These are phyloP conservation scores for Fusarium mundagurra DNA, from an alignment of 2,329 filamentous ascomycete species.

Conservation along the genomic window DNA sequence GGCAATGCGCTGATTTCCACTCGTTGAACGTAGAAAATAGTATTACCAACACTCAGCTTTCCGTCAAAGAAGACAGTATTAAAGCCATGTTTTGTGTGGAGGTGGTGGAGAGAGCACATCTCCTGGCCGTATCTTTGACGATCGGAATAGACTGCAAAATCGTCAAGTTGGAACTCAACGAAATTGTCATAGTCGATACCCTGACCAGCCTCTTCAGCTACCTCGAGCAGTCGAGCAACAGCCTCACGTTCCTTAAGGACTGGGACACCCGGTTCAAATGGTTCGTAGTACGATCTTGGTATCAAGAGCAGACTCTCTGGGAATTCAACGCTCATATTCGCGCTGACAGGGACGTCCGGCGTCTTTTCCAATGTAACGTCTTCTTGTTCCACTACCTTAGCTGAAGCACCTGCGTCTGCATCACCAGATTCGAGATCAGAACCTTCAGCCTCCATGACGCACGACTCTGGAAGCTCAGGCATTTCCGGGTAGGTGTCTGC, in stretches of 20 bases:
- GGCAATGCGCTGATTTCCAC: conserved; percentile 68
- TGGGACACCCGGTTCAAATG: conserved; percentile 43
- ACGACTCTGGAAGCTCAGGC: not conserved
- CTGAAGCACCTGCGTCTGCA: not conserved
- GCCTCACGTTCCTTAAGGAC: conserved; percentile 38
- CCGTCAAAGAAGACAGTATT: conserved; percentile 68
- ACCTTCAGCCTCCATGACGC: not conserved
- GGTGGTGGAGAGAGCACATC: conserved; percentile 64
- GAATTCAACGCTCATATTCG: conserved; percentile 39
- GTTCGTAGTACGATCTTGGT: conserved; percentile 46
- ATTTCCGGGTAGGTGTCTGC: conserved; percentile 12
- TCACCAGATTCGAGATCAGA: not conserved
- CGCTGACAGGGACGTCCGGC: not conserved
- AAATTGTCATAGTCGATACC: conserved; percentile 44
- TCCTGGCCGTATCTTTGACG: conserved; percentile 53
- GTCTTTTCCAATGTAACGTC: not conserved
- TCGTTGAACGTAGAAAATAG: conserved; percentile 60
- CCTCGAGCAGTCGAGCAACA: conserved; percentile 8
- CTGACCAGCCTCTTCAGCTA: conserved; percentile 11
- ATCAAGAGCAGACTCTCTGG: conserved; percentile 41
- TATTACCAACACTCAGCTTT: conserved; percentile 57
- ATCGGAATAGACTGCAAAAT: conserved; percentile 68
- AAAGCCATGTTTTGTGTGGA: conserved; percentile 52
- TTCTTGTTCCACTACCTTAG: conserved; percentile 1
- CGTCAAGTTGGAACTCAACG: conserved; percentile 62